These are phyloP conservation scores for Handroanthus guayacan DNA, from an alignment of 257 asterid species.

Conservation along the genomic window DNA sequence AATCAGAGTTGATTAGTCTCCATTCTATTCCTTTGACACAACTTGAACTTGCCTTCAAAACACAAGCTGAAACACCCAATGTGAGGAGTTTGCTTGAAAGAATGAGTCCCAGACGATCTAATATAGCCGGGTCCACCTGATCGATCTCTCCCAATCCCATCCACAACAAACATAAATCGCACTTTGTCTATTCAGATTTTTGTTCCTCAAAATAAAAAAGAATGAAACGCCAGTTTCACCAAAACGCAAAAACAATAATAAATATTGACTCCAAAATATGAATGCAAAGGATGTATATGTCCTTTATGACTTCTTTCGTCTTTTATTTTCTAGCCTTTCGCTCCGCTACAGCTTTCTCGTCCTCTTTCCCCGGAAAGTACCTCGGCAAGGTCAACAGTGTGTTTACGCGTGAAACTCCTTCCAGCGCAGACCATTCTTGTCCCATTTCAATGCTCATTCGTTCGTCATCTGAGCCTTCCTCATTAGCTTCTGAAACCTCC, in stretches of 20 bases:
- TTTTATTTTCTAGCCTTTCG: slow-evolving; percentile 51
- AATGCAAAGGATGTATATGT: slow-evolving; percentile 30
- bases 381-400: slow-evolving; percentile 76
- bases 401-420: slow-evolving; percentile 80
- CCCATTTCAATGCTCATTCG: slow-evolving; percentile 43
- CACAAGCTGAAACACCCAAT: slow-evolving; percentile 33
- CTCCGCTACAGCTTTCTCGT: slow-evolving; percentile 50
- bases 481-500: slow-evolving; percentile 46
- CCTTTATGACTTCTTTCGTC: neutral
- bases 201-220: neutral
- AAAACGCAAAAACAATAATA: neutral
- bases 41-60: slow-evolving; percentile 36
- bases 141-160: slow-evolving; percentile 22
- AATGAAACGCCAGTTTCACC: slow-evolving; percentile 31
- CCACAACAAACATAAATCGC: slow-evolving; percentile 39
- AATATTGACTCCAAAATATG: slow-evolving; percentile 12
- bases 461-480: slow-evolving; percentile 53
- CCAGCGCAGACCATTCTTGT: slow-evolving; percentile 74
- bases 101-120: slow-evolving; percentile 65
- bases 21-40: slow-evolving; percentile 38
- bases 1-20: slow-evolving; percentile 41
- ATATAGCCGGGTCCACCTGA: slow-evolving; percentile 65
- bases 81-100: slow-evolving; percentile 33
- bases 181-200: slow-evolving; percentile 17
- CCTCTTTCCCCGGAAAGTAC: slow-evolving; percentile 63